These are phyloP conservation scores for Mortierella sp. DNA, from an alignment of 371 early-diverging fungal genomes.

Conservation along the genomic window DNA sequence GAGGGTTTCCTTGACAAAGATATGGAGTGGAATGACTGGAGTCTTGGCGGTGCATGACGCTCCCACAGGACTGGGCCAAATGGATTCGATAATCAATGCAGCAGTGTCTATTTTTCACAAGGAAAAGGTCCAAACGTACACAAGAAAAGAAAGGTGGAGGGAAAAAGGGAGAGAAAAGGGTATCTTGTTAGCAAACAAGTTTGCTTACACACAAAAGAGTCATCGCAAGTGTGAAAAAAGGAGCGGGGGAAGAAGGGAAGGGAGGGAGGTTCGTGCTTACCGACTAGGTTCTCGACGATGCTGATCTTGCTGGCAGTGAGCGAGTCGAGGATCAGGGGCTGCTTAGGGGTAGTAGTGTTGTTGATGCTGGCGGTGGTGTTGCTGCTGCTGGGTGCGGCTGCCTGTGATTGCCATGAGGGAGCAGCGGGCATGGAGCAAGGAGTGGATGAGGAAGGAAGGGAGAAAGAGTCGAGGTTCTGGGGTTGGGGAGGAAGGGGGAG, in stretches of 20 bases:
- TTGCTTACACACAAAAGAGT: neutral
- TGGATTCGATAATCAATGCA: constrained; percentile 71
- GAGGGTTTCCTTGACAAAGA: constrained; percentile 84
- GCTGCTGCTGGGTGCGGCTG: constrained; percentile 19
- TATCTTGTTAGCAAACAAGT: neutral
- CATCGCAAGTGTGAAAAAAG: neutral
- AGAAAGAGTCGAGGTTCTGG: constrained; percentile 42
- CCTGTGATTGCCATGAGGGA: constrained; percentile 37
- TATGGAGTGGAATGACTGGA: constrained; percentile 73
- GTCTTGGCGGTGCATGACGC: constrained; percentile 46
- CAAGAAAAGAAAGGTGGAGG: neutral
- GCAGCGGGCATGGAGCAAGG: constrained; percentile 38
- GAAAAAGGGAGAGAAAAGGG: neutral
- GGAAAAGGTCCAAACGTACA: neutral
- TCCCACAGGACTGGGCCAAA: constrained; percentile 64
- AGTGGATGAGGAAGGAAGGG: constrained; percentile 41
- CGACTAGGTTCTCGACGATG: constrained; percentile 54
- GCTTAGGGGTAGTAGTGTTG: constrained; percentile 39
- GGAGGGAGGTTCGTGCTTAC: constrained; percentile 21
- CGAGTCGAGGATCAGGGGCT: constrained; percentile 47
- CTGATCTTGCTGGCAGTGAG: constrained; percentile 45
- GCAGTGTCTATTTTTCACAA: constrained; percentile 61
- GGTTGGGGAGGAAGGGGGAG: constrained; percentile 38
- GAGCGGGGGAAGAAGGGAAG: neutral
- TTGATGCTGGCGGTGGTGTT: constrained; percentile 10